These are phyloP conservation scores for Rhodofomes roseus DNA, from an alignment of 1,284 basidiomycete species.

Conservation along the genomic window DNA sequence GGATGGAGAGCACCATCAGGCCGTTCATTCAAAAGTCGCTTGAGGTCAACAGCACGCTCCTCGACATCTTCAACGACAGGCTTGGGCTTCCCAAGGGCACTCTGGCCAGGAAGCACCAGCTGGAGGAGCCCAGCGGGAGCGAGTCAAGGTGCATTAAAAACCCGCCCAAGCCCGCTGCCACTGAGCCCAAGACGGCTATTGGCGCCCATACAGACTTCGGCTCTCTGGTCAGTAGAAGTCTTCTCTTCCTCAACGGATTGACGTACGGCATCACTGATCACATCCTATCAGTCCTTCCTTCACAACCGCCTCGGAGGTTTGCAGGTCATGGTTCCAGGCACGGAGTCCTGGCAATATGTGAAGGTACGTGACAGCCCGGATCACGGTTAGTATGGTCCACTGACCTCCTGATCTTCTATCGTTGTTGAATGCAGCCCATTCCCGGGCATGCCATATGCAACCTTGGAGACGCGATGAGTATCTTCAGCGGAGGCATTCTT, in stretches of 20 bases:
- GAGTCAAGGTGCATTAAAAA: slow-evolving; percentile 37
- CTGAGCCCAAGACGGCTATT: slow-evolving; percentile 25
- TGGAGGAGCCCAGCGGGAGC: slow-evolving; percentile 32
- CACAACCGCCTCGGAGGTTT: slow-evolving; percentile 71
- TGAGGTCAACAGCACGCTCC: slow-evolving; percentile 30
- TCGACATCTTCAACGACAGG: slow-evolving; percentile 29
- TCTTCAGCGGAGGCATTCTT: slow-evolving; percentile 39
- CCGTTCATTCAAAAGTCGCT: slow-evolving; percentile 34
- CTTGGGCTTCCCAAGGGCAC: slow-evolving; percentile 23
- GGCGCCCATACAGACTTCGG: slow-evolving; percentile 39
- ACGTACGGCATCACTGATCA: background rate
- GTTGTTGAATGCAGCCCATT: slow-evolving; percentile 22
- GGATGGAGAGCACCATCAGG: slow-evolving; percentile 29
- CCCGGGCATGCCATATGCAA: slow-evolving; percentile 36
- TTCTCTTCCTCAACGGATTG: background rate
- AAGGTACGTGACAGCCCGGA: slow-evolving; percentile 35
- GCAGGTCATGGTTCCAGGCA: slow-evolving; percentile 63
- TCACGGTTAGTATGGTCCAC: background rate
- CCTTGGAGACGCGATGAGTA: slow-evolving; percentile 38
- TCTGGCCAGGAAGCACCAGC: slow-evolving; percentile 26
- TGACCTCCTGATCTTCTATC: background rate
- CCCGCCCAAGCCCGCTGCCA: slow-evolving; percentile 19
- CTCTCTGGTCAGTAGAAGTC: slow-evolving; percentile 19
- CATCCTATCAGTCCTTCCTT: slow-evolving; percentile 47
- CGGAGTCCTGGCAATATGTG: slow-evolving; percentile 67